phyloP scores from a whole-genome alignment of 2,329 filamentous ascomycete species.

The Nemania serpens region DNA sequence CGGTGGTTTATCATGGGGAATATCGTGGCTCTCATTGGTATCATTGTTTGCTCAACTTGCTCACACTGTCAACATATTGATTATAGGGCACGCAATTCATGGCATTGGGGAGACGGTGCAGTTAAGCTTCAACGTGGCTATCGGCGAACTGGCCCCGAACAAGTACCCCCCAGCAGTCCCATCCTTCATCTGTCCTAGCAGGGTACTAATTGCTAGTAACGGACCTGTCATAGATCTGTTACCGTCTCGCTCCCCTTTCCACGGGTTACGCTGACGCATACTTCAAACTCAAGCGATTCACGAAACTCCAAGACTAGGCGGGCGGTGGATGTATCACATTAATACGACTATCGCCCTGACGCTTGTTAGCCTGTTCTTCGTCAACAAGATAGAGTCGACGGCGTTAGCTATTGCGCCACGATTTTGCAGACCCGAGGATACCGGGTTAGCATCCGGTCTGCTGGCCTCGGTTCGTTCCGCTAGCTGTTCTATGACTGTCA shows the following conservation, averaged over 20 bases:
- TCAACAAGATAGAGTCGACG: constrained; percentile 44
- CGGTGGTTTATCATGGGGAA: constrained; percentile 48
- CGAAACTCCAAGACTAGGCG: constrained; percentile 42
- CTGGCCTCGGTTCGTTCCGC: constrained; percentile 47
- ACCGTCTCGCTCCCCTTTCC: not conserved
- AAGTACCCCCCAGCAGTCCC: constrained; percentile 46
- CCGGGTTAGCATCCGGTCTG: constrained; percentile 48
- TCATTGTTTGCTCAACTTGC: constrained; percentile 44
- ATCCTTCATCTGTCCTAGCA: constrained; percentile 43
- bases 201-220: constrained; percentile 43
- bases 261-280: constrained; percentile 1
- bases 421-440: constrained; percentile 46
- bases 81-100: constrained; percentile 44
- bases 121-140: constrained; percentile 45
- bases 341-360: constrained; percentile 47
- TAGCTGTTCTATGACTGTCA: constrained; percentile 44
- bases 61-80: constrained; percentile 43
- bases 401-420: constrained; percentile 44
- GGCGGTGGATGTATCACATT: constrained; percentile 50
- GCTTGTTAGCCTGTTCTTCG: constrained; percentile 45
- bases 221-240: constrained; percentile 43
- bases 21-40: constrained; percentile 44
- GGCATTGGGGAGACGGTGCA: constrained; percentile 46
- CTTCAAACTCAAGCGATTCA: constrained; percentile 42
- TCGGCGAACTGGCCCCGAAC: constrained; percentile 50